Evolutionary conservation across 2,329 filamentous ascomycete species (phyloP).

Genomic region (Fusarium cyanostomum): DNA sequence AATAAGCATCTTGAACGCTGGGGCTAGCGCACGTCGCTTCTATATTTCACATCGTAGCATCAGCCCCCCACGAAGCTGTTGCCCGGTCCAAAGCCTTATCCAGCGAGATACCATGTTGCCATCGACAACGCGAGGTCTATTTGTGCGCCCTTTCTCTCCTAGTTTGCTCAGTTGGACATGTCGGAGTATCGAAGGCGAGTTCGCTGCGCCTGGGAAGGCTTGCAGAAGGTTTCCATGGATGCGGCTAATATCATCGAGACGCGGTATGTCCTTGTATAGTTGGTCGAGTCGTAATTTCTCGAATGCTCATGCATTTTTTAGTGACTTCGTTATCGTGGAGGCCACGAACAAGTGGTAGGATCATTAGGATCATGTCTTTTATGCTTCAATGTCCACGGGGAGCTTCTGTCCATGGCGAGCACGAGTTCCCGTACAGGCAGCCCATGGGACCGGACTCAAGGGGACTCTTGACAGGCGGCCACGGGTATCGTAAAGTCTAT

Average conservation of each 20-base stretch:
- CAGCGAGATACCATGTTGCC: no score
- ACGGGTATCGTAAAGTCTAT: neutral
- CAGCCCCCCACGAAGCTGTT: no score
- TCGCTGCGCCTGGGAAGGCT: no score
- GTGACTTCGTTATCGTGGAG: no score
- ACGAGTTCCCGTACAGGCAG: neutral
- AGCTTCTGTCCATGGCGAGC: neutral
- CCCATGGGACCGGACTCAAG: neutral
- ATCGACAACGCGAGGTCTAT: neutral
- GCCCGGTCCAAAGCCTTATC: no score
- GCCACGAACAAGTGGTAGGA: neutral
- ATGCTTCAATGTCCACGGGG: neutral
- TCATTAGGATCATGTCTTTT: neutral
- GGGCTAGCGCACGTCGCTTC: no score
- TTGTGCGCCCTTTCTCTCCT: neutral
- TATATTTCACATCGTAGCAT: neutral
- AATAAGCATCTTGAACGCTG: neutral
- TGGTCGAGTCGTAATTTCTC: no score
- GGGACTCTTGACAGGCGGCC: neutral
- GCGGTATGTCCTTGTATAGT: no score
- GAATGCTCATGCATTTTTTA: neutral
- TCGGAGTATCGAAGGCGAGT: neutral
- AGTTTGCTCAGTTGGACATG: neutral
- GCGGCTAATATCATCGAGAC: no score
- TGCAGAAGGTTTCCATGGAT: no score